These are phyloP conservation scores for Candida glaebosa DNA, from an alignment of 805 yeast genomes.

Conservation along the genomic window DNA sequence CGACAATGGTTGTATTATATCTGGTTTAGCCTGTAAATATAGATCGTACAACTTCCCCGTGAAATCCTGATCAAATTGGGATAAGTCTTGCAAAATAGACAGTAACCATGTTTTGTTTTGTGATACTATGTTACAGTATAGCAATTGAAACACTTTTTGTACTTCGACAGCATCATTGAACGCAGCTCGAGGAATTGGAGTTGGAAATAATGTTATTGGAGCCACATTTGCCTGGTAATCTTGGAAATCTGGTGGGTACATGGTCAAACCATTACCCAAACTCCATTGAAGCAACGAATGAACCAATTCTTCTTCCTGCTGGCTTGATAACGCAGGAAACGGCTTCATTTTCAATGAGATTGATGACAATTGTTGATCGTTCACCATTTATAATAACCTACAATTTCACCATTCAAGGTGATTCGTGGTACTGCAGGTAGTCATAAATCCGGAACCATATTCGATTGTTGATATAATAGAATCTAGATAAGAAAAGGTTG, in stretches of 20 bases:
- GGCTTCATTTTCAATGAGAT: slow-evolving; percentile 19
- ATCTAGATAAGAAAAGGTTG: too few species aligned
- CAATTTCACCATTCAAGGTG: neutral
- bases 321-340: slow-evolving; percentile 30
- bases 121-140: slow-evolving; percentile 69
- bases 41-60: slow-evolving; percentile 74
- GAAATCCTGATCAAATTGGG: slow-evolving; percentile 65
- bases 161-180: slow-evolving; percentile 65
- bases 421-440: neutral
- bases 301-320: slow-evolving; percentile 30
- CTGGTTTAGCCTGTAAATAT: slow-evolving; percentile 45
- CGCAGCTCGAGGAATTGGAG: slow-evolving; percentile 72
- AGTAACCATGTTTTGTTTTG: slow-evolving; percentile 58
- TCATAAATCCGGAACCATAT: too few species aligned
- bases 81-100: slow-evolving; percentile 49
- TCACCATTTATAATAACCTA: neutral
- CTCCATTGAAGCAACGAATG: slow-evolving; percentile 69
- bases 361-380: neutral
- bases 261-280: slow-evolving; percentile 73
- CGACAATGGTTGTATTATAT: slow-evolving; percentile 59
- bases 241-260: slow-evolving; percentile 64
- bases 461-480: too few species aligned
- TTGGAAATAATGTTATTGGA: slow-evolving; percentile 88
- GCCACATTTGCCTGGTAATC: slow-evolving; percentile 54
- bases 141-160: slow-evolving; percentile 64